Percentiles rank a stretch among this genome's conserved stretches.
Conservation (phyloP, 345 rosid genomes). For the Populus ilicifolia region DNA sequence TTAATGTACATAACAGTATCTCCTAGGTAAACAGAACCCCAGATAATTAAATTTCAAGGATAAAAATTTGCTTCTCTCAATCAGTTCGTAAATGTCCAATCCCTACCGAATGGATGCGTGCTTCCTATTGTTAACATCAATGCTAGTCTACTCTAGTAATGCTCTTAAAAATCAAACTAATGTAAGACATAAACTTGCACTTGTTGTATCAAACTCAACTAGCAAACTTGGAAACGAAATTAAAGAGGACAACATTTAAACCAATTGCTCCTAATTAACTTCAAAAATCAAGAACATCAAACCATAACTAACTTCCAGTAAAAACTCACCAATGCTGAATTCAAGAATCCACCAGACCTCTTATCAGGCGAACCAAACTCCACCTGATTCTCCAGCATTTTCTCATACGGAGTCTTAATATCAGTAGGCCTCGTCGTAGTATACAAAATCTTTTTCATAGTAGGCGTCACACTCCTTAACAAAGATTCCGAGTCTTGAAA, state of each 20-base stretch:
- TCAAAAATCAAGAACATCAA: not conserved
- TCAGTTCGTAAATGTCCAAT: not conserved
- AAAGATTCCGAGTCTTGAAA: constrained; percentile 58
- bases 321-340: constrained; percentile 68
- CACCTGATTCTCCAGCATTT: constrained; percentile 86
- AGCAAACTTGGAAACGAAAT: not conserved
- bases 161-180: not conserved
- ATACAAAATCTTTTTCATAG: constrained; percentile 56
- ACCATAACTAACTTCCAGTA: not conserved
- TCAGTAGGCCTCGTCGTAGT: constrained; percentile 78
- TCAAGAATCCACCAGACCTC: constrained; percentile 73
- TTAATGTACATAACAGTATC: not conserved
- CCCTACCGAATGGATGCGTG: not conserved
- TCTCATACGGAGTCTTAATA: constrained; percentile 86
- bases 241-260: not conserved
- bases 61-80: not conserved
- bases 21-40: not conserved
- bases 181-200: not conserved
- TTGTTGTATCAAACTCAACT: not conserved
- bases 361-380: constrained; percentile 90
- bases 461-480: constrained; percentile 57
- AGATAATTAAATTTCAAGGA: not conserved
- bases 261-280: not conserved
- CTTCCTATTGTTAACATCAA: not conserved
- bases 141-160: not conserved